Conservation (phyloP, 208 protist genomes). For the Crithidia bombi region DNA sequence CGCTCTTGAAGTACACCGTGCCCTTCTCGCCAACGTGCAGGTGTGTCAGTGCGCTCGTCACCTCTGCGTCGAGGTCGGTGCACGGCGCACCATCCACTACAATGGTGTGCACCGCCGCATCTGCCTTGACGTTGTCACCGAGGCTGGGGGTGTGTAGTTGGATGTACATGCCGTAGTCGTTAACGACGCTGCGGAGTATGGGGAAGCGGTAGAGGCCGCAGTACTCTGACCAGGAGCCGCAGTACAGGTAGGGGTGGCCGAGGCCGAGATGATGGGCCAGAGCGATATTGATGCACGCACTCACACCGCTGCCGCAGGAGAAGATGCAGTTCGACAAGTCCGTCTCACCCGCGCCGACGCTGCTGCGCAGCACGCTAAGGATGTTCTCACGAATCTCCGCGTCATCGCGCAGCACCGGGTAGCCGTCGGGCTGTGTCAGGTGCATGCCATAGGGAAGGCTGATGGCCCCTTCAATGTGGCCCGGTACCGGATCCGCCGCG, state of each 20-base stretch:
- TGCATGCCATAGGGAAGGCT: conserved; percentile 61
- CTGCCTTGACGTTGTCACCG: conserved; percentile 42
- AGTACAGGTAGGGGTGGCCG: conserved; percentile 72
- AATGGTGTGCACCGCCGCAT: conserved; percentile 28
- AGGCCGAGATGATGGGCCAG: conserved; percentile 65
- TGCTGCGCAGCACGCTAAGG: conserved; percentile 34
- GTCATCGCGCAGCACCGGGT: conserved; percentile 40
- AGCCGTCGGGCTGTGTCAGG: conserved; percentile 22
- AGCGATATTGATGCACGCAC: conserved; percentile 78
- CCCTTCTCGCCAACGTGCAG: conserved; percentile 73
- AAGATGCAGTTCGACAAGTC: conserved; percentile 70
- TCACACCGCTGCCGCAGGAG: conserved; percentile 85
- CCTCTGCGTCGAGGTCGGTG: conserved; percentile 30
- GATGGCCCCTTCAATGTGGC: conserved; percentile 74
- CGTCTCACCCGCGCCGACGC: conserved; percentile 12
- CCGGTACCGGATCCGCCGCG: conserved; percentile 56
- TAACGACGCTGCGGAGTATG: conserved; percentile 51
- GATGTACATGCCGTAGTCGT: conserved; percentile 59
- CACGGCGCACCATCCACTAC: conserved; percentile 43
- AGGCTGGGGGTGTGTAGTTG: conserved; percentile 44
- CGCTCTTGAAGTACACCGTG: conserved; percentile 55
- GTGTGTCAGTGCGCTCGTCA: conserved; percentile 42
- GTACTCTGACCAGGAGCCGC: conserved; percentile 89
- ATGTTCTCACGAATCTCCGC: conserved; percentile 59
- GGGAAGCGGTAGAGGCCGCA: conserved; percentile 41